phyloP scores from a whole-genome alignment of 2,329 filamentous ascomycete species.

The Colletotrichum sp. region DNA sequence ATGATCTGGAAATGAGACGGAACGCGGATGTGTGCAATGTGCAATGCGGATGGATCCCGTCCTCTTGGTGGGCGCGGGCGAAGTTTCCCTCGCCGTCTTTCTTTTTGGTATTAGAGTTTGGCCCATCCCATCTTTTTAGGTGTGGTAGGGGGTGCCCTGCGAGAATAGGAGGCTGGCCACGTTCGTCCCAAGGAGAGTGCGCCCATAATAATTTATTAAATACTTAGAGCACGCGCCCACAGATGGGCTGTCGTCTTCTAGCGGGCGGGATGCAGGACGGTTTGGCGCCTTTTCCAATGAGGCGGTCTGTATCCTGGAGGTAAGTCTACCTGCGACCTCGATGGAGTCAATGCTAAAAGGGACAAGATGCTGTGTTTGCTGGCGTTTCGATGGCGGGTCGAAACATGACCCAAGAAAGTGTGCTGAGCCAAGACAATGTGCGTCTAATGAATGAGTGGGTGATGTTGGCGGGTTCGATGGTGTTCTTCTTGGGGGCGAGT shows the following conservation, averaged over 20 bases:
- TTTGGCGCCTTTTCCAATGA: not conserved
- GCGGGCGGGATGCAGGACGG: not conserved
- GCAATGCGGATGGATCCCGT: not conserved
- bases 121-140: not conserved
- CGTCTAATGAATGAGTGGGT: not conserved
- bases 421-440: not conserved
- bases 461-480: not conserved
- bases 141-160: not conserved
- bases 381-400: not conserved
- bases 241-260: not conserved
- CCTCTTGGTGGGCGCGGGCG: not conserved
- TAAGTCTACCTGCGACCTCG: not conserved
- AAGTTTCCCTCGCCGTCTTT: not conserved
- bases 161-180: not conserved
- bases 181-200: constrained; percentile 1
- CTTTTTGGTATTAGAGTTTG: not conserved
- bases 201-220: not conserved
- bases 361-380: not conserved
- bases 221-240: not conserved
- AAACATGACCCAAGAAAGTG: constrained; percentile 9
- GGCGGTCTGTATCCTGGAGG: not conserved
- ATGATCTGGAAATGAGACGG: not conserved
- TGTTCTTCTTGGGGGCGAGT: not conserved
- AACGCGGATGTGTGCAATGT: not conserved
- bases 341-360: not conserved